Evolutionary conservation across 139 green algal genomes (phyloP).

Genomic region (Chlamydomonas incerta): DNA sequence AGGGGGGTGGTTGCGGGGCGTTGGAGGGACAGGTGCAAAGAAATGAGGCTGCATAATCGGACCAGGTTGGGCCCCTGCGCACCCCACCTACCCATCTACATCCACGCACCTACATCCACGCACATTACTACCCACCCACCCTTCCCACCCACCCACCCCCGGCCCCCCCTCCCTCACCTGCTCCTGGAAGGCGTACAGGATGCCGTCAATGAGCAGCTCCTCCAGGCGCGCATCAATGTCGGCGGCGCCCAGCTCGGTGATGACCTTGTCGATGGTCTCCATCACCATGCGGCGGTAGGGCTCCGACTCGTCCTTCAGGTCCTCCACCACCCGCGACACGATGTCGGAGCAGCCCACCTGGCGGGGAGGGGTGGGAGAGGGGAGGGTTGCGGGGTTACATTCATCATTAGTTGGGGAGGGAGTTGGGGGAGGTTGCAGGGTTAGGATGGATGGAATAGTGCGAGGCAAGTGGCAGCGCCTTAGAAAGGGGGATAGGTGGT

Average conservation of each 20-base stretch:
- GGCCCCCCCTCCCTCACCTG: conserved; percentile 76
- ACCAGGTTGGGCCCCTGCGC: too few relatives aligned
- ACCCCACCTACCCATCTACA: too few relatives aligned
- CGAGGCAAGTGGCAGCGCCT: too few relatives aligned
- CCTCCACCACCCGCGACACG: conserved; percentile 94
- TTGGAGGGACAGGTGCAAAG: not conserved
- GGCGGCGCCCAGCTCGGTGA: conserved; percentile 87
- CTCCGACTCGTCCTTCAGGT: conserved; percentile 99
- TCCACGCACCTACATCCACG: too few relatives aligned
- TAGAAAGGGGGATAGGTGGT: too few relatives aligned
- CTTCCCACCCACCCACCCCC: too few relatives aligned
- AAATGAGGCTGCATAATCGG: too few relatives aligned
- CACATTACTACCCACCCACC: not conserved
- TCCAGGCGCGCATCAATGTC: conserved; percentile 97
- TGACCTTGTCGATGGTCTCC: conserved; percentile 96
- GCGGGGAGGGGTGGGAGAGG: conserved; percentile 78
- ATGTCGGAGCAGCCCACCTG: conserved; percentile 91
- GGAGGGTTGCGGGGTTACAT: too few relatives aligned
- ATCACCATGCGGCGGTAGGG: conserved; percentile 98
- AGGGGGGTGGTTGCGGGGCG: not conserved
- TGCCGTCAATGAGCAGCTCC: conserved; percentile 98
- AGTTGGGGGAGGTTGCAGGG: too few relatives aligned
- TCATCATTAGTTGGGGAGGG: too few relatives aligned
- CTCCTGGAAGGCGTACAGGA: conserved; percentile 99
- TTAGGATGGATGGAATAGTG: too few relatives aligned